Evolutionary conservation across 345 rosid genomes (phyloP).

Genomic region (Linum tenue): DNA sequence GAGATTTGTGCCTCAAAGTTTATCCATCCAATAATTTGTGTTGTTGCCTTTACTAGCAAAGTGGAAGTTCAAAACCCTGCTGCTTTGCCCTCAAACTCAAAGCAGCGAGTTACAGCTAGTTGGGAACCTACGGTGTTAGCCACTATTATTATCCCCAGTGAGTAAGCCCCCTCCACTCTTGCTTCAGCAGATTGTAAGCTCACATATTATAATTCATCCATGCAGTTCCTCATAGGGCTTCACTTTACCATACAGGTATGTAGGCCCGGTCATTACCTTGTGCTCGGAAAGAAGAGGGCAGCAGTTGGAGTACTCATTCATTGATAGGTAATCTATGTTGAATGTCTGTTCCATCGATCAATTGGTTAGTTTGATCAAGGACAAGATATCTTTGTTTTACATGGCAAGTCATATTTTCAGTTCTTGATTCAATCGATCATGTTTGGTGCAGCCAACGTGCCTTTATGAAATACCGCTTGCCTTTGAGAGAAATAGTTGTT

Average conservation of each 20-base stretch:
- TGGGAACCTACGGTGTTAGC: conserved; percentile 95
- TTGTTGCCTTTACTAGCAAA: conserved; percentile 41
- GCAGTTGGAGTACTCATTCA: conserved; percentile 84
- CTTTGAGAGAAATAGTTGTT: conserved; percentile 85
- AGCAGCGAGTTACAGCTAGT: conserved; percentile 55
- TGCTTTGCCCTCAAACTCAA: conserved; percentile 63
- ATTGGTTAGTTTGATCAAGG: neutral
- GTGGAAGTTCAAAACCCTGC: conserved; percentile 89
- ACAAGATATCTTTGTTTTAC: neutral
- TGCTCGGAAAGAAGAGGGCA: conserved; percentile 89
- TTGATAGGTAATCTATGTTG: conserved; percentile 48
- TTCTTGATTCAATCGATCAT: conserved; percentile 9
- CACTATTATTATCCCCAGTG: conserved; percentile 90
- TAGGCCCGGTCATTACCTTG: conserved; percentile 81
- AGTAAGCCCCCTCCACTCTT: conserved; percentile 55
- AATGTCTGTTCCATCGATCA: neutral
- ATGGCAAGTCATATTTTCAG: neutral
- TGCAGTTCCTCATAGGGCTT: neutral
- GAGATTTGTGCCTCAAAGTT: neutral
- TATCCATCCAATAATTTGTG: conserved; percentile 6
- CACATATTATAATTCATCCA: neutral
- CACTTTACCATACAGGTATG: conserved; percentile 33
- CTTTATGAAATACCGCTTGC: conserved; percentile 77
- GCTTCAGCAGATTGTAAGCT: neutral
- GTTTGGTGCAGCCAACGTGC: conserved; percentile 47